phyloP scores from a whole-genome alignment of 768 basidiomycete genomes.

The Dioszegia hungarica region DNA sequence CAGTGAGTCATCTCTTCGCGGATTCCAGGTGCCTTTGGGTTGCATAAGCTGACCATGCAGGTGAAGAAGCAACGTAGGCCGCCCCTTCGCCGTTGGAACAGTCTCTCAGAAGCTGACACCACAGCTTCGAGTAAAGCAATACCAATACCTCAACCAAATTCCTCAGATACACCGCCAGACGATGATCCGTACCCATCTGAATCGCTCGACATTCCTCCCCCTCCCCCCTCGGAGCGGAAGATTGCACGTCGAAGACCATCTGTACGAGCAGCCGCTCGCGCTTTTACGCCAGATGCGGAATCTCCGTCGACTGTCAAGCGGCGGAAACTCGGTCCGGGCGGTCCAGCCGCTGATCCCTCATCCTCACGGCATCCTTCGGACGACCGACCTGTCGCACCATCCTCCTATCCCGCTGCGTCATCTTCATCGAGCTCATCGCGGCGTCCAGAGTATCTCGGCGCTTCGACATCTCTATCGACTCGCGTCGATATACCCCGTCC shows the following conservation, averaged over 20 bases:
- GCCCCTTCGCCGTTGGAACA: not conserved
- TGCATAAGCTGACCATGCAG: conserved; percentile 2
- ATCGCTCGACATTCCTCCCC: conserved; percentile 24
- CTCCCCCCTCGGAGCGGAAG: conserved; percentile 42
- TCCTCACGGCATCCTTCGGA: no score
- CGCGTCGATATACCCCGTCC: conserved; percentile 20
- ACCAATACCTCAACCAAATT: conserved; percentile 8
- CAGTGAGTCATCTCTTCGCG: not conserved
- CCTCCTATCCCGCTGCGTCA: conserved; percentile 2
- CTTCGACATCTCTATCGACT: conserved; percentile 11
- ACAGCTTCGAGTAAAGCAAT: not conserved
- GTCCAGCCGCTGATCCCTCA: not conserved
- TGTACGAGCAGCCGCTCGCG: conserved; percentile 25
- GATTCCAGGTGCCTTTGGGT: not conserved
- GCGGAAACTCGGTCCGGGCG: conserved; percentile 2
- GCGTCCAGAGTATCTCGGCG: not conserved
- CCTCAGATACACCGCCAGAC: conserved; percentile 35
- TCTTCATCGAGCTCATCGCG: not conserved
- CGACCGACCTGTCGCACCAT: not conserved
- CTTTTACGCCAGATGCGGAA: conserved; percentile 8
- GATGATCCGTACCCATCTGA: conserved; percentile 11
- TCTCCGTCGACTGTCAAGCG: conserved; percentile 16
- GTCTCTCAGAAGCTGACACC: not conserved
- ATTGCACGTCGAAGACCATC: conserved; percentile 42
- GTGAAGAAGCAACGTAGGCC: conserved; percentile 23